Percentiles rank a stretch among this genome's conserved stretches.
These are phyloP conservation scores for Fusarium pilosicola DNA, from an alignment of 2,329 filamentous ascomycete genomes.

Conservation along the genomic window DNA sequence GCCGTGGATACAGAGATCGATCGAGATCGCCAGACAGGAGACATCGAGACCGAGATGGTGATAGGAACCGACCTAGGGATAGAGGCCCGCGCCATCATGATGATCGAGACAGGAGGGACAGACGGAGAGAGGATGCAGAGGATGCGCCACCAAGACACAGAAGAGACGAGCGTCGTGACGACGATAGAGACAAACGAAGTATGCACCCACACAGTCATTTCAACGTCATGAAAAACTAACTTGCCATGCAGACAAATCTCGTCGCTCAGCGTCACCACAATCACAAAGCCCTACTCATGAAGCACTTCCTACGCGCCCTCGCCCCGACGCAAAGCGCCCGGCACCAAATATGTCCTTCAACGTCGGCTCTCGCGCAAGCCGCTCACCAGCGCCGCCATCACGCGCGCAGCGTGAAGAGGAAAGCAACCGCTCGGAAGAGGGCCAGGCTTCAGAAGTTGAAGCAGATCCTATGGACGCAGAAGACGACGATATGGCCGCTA, in stretches of 20 bases:
- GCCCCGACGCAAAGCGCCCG: conserved; percentile 34
- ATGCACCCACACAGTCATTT: background rate
- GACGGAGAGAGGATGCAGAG: conserved; percentile 42
- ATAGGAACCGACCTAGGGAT: conserved; percentile 47
- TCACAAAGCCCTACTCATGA: conserved; percentile 39
- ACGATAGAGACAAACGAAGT: conserved; percentile 43
- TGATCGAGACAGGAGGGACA: conserved; percentile 39
- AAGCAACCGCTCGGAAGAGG: conserved; percentile 17
- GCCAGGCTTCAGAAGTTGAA: conserved; percentile 21
- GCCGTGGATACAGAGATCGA: conserved; percentile 49
- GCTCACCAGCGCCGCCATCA: conserved; percentile 29
- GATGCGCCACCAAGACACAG: conserved; percentile 32
- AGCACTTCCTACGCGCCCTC: conserved; percentile 50
- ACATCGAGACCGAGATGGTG: conserved; percentile 53
- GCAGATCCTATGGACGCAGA: conserved; percentile 47
- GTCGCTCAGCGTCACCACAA: conserved; percentile 53
- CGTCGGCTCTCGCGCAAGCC: conserved; percentile 44
- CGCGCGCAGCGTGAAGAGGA: conserved; percentile 22
- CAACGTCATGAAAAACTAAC: background rate
- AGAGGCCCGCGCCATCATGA: conserved; percentile 46
- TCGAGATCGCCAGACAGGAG: conserved; percentile 50
- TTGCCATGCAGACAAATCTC: conserved; percentile 40
- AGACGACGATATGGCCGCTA: conserved; percentile 76
- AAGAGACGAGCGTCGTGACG: conserved; percentile 41
- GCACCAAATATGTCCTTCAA: conserved; percentile 50